Conservation (phyloP, 306 rosid species). For the Crotalaria pallida region DNA sequence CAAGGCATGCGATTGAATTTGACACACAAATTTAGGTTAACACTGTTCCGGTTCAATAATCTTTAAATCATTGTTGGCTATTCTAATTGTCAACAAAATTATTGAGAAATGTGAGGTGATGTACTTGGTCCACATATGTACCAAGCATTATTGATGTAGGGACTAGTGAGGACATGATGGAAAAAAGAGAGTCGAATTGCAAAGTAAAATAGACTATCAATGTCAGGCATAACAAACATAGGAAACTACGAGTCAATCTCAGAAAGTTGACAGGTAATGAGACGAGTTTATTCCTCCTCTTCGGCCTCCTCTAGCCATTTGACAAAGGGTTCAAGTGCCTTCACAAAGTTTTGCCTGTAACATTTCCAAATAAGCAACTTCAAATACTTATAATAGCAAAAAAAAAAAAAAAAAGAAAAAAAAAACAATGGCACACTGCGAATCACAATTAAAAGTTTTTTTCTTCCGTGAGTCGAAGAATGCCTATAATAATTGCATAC, state of each 20-base stretch:
- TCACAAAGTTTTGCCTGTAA: constrained; percentile 94
- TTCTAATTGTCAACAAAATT: not conserved
- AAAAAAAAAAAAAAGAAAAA: no score
- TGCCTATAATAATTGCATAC: constrained; percentile 29
- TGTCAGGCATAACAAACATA: constrained; percentile 6
- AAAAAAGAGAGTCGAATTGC: not conserved
- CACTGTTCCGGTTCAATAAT: no score
- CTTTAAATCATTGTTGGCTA: no score
- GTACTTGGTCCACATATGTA: no score
- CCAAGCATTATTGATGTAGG: no score
- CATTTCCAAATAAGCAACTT: constrained; percentile 13
- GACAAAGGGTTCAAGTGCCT: constrained; percentile 91
- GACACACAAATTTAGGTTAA: not conserved
- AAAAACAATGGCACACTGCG: not conserved
- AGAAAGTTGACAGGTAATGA: not conserved
- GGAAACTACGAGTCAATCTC: constrained; percentile 29
- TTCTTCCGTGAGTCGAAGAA: no score
- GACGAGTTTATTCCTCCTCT: constrained; percentile 68
- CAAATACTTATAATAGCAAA: not conserved
- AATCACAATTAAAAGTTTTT: no score
- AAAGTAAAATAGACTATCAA: no score
- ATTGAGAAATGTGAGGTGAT: no score
- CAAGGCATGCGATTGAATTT: not conserved
- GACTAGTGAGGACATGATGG: not conserved
- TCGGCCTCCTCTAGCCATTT: constrained; percentile 99